Evolutionary conservation across 2,329 filamentous ascomycete species (phyloP).

Genomic region (Ploettnerulaceae sp.): DNA sequence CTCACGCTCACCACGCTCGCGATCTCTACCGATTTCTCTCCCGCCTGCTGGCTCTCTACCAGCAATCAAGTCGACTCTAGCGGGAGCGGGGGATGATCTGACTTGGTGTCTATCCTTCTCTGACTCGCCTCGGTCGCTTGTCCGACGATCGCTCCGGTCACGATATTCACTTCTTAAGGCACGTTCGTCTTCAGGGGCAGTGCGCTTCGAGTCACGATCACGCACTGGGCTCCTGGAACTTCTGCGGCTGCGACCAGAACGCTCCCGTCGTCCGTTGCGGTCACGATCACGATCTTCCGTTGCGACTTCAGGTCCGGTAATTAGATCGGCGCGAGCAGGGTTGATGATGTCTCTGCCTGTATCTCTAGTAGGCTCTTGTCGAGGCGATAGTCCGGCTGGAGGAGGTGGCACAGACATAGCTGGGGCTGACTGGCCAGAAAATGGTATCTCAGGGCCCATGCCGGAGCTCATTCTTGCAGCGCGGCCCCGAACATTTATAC

Average conservation of each 20-base stretch:
- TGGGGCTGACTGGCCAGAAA: slow-evolving; percentile 47
- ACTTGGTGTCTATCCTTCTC: slow-evolving; percentile 22
- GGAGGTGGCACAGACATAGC: slow-evolving; percentile 46
- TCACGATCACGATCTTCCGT: slow-evolving; percentile 30
- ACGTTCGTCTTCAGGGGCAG: slow-evolving; percentile 27
- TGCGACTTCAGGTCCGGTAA: slow-evolving; percentile 21
- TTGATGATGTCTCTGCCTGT: slow-evolving; percentile 25
- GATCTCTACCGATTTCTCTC: slow-evolving; percentile 20
- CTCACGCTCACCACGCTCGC: slow-evolving; percentile 24
- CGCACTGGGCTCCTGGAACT: slow-evolving; percentile 29
- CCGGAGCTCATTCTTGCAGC: slow-evolving; percentile 35
- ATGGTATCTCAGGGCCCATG: slow-evolving; percentile 48
- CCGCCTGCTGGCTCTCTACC: slow-evolving; percentile 12
- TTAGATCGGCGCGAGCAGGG: slow-evolving; percentile 29
- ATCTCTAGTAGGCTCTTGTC: slow-evolving; percentile 20
- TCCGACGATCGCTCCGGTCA: slow-evolving; percentile 24
- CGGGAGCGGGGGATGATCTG: slow-evolving; percentile 10
- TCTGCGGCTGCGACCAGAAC: slow-evolving; percentile 31
- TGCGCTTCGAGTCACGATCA: slow-evolving; percentile 29
- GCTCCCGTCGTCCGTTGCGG: slow-evolving; percentile 29
- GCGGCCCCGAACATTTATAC: slow-evolving; percentile 29
- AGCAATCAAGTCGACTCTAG: slow-evolving; percentile 22
- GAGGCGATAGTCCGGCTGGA: slow-evolving; percentile 29
- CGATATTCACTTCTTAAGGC: slow-evolving; percentile 27
- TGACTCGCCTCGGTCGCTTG: slow-evolving; percentile 12